These are phyloP conservation scores for Edaphochlamys debaryana DNA, from an alignment of 139 green algal genomes.

Conservation along the genomic window DNA sequence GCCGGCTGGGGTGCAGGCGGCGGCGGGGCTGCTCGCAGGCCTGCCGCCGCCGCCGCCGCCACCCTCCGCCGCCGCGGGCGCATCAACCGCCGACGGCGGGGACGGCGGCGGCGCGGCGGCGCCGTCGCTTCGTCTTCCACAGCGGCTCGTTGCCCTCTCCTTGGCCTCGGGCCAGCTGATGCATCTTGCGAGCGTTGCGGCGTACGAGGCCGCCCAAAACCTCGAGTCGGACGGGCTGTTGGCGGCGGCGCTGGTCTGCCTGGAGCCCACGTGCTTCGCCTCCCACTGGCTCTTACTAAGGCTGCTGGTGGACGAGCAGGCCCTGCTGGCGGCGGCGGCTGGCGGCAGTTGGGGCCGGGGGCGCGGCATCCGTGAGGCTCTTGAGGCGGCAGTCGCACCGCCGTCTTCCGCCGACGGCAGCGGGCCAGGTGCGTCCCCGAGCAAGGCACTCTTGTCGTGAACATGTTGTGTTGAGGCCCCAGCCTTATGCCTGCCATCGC, in stretches of 20 bases:
- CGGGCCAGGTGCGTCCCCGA: neutral
- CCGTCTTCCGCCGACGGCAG: neutral
- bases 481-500: too few species aligned
- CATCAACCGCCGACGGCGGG: neutral
- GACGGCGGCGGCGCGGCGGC: neutral
- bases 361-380: neutral
- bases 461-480: too few species aligned
- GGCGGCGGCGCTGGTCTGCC: neutral
- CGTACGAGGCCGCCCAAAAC: neutral
- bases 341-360: neutral
- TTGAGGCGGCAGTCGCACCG: constrained; percentile 14
- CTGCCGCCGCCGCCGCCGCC: neutral
- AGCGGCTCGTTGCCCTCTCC: constrained; percentile 24
- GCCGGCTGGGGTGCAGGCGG: neutral
- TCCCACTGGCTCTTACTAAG: constrained; percentile 23
- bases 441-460: too few species aligned
- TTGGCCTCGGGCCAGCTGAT: constrained; percentile 16
- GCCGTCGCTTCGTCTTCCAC: constrained; percentile 15
- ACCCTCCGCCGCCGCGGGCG: neutral
- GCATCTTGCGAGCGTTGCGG: neutral
- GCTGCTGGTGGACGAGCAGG: constrained; percentile 37
- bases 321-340: constrained; percentile 1
- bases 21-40: neutral
- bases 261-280: constrained; percentile 3
- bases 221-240: constrained; percentile 22